phyloP scores from a whole-genome alignment of 2,329 filamentous ascomycete genomes.

The Trichophyton benhamiae region DNA sequence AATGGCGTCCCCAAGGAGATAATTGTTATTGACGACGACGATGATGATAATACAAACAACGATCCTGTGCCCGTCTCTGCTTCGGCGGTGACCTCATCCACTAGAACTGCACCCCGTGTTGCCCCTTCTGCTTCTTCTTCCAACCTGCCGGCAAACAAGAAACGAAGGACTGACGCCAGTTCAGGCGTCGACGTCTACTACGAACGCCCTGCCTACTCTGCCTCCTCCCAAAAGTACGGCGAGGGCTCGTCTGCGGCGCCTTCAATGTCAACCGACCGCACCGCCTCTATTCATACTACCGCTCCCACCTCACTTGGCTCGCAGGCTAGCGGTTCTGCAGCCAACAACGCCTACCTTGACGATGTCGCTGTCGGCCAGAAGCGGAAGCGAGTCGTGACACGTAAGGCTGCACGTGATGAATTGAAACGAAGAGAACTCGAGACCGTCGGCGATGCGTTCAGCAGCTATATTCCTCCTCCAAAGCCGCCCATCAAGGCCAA shows the following conservation, averaged over 20 bases:
- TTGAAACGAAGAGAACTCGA: constrained; percentile 67
- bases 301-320: constrained; percentile 78
- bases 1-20: constrained; percentile 75
- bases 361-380: constrained; percentile 69
- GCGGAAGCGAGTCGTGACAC: constrained; percentile 64
- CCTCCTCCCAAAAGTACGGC: constrained; percentile 58
- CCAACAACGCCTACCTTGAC: constrained; percentile 48
- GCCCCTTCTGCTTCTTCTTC: constrained; percentile 16
- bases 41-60: constrained; percentile 20
- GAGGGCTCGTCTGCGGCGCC: constrained; percentile 51
- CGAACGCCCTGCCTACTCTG: constrained; percentile 57
- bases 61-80: constrained; percentile 15
- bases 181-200: constrained; percentile 50
- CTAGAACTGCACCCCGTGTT: background rate
- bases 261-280: constrained; percentile 70
- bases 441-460: constrained; percentile 55
- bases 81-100: constrained; percentile 15
- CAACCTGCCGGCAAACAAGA: constrained; percentile 46
- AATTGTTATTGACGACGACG: constrained; percentile 58
- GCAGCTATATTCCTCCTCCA: constrained; percentile 73
- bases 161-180: constrained; percentile 48
- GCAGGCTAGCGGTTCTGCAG: constrained; percentile 41
- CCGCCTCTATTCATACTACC: constrained; percentile 72
- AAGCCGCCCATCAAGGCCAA: constrained; percentile 83
- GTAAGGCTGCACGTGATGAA: constrained; percentile 70